Conservation (phyloP, 73 alveolate genomes). For the Blepharisma japonicum region DNA sequence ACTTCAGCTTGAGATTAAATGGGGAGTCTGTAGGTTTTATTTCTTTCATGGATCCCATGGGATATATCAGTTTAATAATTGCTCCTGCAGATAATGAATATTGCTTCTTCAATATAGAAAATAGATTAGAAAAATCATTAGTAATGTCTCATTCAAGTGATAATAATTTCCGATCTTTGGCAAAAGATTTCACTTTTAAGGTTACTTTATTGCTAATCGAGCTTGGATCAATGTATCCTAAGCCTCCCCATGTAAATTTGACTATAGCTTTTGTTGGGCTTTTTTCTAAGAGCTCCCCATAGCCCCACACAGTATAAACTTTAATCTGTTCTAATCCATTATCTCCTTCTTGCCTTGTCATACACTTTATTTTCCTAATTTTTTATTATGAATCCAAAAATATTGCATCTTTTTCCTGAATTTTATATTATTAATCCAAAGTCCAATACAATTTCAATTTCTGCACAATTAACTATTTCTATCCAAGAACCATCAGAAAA, state of each 20-base stretch:
- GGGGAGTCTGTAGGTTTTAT: conserved; percentile 1
- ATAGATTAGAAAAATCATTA: conserved; percentile 6
- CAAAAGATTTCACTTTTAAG: background rate
- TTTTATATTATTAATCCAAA: no score
- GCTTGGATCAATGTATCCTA: background rate
- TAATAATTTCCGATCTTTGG: background rate
- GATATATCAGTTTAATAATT: background rate
- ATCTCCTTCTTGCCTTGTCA: no score
- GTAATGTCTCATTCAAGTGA: background rate
- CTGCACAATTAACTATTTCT: no score
- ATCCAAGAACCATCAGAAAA: no score
- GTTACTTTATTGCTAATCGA: background rate
- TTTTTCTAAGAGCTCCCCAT: conserved; percentile 26
- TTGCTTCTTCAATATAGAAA: background rate
- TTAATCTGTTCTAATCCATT: background rate
- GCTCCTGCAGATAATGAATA: background rate
- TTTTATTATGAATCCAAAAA: no score
- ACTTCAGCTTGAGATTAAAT: background rate
- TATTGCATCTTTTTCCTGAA: no score
- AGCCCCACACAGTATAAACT: conserved; percentile 30
- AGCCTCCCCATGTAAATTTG: conserved; percentile 12
- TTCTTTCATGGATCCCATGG: background rate
- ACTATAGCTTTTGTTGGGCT: background rate
- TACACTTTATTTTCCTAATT: no score
- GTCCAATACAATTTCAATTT: no score